Percentiles rank a stretch among this genome's conserved stretches.
Conservation (phyloP, 1,284 basidiomycete genomes). For the Testicularia cyperi region DNA sequence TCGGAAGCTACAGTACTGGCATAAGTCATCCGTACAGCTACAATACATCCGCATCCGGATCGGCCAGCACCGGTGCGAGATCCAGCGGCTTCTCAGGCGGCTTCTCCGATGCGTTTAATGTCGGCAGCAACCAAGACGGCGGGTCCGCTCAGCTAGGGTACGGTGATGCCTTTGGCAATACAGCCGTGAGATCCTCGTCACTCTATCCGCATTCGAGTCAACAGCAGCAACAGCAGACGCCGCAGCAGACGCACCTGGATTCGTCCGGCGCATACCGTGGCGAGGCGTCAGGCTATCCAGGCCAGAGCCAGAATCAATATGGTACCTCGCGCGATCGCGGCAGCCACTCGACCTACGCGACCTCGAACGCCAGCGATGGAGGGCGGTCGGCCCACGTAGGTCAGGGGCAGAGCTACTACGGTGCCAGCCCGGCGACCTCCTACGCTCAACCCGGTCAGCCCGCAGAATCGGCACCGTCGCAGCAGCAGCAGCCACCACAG, state of each 20-base stretch:
- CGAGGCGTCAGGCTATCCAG: no score
- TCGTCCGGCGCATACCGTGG: conserved; percentile 26
- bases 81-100: no score
- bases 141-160: no score
- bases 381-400: conserved; percentile 1
- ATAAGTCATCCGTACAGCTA: no score
- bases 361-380: conserved; percentile 8
- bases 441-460: conserved; percentile 19
- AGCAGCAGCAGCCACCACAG: no score
- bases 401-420: conserved; percentile 17
- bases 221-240: conserved; percentile 8
- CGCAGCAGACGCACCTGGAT: conserved; percentile 10
- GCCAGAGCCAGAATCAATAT: no score
- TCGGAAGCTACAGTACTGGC: no score
- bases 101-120: conserved; percentile 28
- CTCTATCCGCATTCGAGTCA: conserved; percentile 17
- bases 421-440: conserved; percentile 18
- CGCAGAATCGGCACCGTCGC: no score
- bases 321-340: conserved; percentile 20
- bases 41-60: no score
- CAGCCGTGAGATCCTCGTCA: no score
- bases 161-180: no score
- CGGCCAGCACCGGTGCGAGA: conserved; percentile 21
- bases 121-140: conserved; percentile 24
- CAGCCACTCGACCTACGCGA: conserved; percentile 13